Evolutionary conservation across 179 eudicot species (phyloP), one percentile per base, ranked within the genome.

Genomic region (Beta corolliflora): DNA sequence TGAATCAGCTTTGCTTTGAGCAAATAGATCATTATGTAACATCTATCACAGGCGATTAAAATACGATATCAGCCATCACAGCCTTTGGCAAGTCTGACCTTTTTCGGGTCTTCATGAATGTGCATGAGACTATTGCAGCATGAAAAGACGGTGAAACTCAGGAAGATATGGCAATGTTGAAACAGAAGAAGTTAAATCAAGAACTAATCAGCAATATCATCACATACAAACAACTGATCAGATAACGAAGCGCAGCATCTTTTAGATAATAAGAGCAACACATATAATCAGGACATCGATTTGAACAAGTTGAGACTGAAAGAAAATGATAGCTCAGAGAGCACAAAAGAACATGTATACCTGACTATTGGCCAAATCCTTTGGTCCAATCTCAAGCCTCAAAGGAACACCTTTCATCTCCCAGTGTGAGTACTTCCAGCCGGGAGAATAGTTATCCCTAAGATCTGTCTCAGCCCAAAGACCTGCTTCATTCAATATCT

Each of bases 361-460:
- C 84, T 87, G 86, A 70, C 81, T 87, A 60, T 84, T 87, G 18
- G 88, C 88, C 84, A 78, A 73, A 87, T 86, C 85, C 50, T 82
- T 84, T 55, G 89, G 89, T 63, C 89, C 89, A 68, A 89, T 87
- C 80, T 89, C 89, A 77, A 97, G 90, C 86, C 99, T 92, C 71
- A 97, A 80, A 79, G 99, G 99, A 79, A 97, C 98, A 77, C 99
- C 99, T 88, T 93, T 95, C 98, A 97, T 89, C 87, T 97, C 98
- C 99, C 99, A 97, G 55, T 93, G 90, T 16, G 99, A 97, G 76
- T 97, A 97, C 86, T 97, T 97, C 99, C 99, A 97, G 9, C 99
- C 99, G 15, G 99, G 99, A 36, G 98, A 92, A 89, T 97, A 97
- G 78, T 97, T 97, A 75, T 95, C 99, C 82, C 99, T 88, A 56